phyloP scores from a whole-genome alignment of 306 rosid genomes.

The Acacia acuminata region DNA sequence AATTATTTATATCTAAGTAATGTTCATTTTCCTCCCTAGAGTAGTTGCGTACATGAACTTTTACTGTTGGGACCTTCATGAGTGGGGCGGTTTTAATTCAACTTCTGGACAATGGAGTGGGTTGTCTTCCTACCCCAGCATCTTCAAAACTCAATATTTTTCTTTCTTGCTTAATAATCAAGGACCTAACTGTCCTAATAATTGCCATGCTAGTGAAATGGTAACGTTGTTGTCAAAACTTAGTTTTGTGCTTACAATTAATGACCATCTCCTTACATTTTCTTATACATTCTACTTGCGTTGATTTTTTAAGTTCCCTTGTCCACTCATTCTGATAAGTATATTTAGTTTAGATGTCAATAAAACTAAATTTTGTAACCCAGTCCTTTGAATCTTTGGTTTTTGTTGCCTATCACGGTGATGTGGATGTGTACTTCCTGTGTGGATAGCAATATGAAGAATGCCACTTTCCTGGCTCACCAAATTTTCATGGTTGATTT shows the following conservation, averaged over 20 bases:
- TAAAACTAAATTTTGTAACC: not conserved
- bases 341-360: not conserved
- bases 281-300: not conserved
- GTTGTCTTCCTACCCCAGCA: not conserved
- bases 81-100: not conserved
- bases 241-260: not conserved
- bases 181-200: not conserved
- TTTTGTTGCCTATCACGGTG: not conserved
- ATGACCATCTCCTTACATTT: not conserved
- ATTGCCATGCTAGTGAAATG: not conserved
- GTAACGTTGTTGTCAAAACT: not conserved
- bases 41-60: not conserved
- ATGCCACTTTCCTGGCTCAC: constrained; percentile 9
- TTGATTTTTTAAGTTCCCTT: not conserved
- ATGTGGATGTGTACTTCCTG: not conserved
- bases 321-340: not conserved
- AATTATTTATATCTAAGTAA: not conserved
- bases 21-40: not conserved
- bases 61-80: not conserved
- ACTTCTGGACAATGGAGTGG: not conserved
- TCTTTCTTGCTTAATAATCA: not conserved
- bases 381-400: not conserved
- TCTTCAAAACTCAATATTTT: not conserved
- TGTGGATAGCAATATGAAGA: not conserved
- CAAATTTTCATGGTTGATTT: constrained; percentile 9